Evolutionary conservation across 371 early-diverging fungal genomes (phyloP).

Genomic region (Entomophthora muscae): DNA sequence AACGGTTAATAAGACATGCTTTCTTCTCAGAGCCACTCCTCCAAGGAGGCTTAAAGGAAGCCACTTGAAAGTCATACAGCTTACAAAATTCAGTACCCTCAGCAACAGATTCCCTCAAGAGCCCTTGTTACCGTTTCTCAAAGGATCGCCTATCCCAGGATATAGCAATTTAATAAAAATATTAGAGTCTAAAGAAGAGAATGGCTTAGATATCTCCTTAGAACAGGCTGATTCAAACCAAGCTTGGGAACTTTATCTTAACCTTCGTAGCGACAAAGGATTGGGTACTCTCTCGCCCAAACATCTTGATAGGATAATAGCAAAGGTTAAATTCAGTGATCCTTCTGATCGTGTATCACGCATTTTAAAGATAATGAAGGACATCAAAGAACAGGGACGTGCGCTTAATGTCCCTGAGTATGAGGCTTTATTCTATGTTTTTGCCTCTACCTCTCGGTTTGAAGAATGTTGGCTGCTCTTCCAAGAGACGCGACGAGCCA

Average conservation of each 20-base stretch:
- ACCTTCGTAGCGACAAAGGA: neutral
- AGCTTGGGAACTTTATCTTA: neutral
- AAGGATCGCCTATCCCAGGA: neutral
- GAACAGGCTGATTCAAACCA: neutral
- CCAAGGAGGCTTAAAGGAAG: too few relatives aligned
- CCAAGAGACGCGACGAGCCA: neutral
- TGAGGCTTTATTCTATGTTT: neutral
- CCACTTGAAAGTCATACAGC: too few relatives aligned
- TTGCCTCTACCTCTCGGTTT: neutral
- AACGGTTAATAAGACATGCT: too few relatives aligned
- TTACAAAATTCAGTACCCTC: too few relatives aligned
- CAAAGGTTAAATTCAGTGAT: neutral
- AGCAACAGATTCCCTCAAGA: too few relatives aligned
- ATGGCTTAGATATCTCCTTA: neutral
- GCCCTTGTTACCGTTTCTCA: neutral
- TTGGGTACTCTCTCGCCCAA: neutral
- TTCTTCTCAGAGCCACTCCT: too few relatives aligned
- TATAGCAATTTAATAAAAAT: neutral
- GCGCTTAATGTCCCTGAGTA: neutral
- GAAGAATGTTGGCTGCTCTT: conserved; percentile 5
- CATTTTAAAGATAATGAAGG: neutral
- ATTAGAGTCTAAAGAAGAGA: neutral
- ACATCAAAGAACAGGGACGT: neutral
- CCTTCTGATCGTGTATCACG: neutral
- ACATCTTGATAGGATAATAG: neutral